Conservation (phyloP, 352 stramenopile genomes). For the Phytopythium ostracodes region DNA sequence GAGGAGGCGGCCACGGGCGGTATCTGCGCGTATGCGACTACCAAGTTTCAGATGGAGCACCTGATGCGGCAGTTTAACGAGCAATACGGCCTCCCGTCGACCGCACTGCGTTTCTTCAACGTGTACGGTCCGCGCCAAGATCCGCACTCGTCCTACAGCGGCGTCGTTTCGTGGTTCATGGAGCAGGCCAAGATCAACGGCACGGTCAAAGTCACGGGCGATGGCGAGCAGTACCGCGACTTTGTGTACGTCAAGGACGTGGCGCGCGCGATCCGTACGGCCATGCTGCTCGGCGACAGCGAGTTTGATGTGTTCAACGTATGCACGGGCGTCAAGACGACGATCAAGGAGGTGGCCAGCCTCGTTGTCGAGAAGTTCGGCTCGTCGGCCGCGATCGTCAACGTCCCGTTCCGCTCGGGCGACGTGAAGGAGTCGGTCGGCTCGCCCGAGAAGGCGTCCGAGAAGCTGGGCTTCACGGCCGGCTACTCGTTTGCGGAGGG, state of each 20-base stretch:
- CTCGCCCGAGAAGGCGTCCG: conserved; percentile 31
- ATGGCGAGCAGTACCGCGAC: conserved; percentile 54
- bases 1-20: conserved; percentile 43
- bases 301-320: conserved; percentile 66
- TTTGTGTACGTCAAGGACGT: conserved; percentile 70
- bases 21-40: conserved; percentile 54
- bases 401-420: conserved; percentile 42
- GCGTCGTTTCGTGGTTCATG: conserved; percentile 65
- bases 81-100: conserved; percentile 43
- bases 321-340: conserved; percentile 56
- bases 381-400: conserved; percentile 40
- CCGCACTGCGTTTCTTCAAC: conserved; percentile 60
- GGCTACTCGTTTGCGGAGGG: conserved; percentile 35
- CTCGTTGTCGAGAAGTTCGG: conserved; percentile 39
- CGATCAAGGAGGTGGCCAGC: conserved; percentile 38
- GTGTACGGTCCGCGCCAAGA: conserved; percentile 59
- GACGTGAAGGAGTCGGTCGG: conserved; percentile 62
- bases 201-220: conserved; percentile 47
- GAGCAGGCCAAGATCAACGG: conserved; percentile 58
- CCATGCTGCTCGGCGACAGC: conserved; percentile 40
- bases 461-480: conserved; percentile 46
- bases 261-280: conserved; percentile 48
- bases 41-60: conserved; percentile 62
- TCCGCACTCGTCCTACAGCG: conserved; percentile 57
- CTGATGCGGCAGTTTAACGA: conserved; percentile 47